Conservation (phyloP, 805 yeast species). For the Saccharomycopsis javanensis region DNA sequence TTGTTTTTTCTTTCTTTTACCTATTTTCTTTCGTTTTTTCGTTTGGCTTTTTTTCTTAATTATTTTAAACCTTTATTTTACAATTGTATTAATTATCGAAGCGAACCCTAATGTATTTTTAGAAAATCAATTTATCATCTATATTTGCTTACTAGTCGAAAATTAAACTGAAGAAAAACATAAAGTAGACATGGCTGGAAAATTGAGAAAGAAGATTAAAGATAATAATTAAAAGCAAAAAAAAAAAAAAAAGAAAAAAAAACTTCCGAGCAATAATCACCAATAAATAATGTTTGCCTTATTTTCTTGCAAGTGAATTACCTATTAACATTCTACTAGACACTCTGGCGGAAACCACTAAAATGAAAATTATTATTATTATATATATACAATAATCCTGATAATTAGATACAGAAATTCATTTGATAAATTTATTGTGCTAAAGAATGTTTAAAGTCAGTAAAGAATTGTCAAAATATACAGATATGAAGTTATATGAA, state of each 20-base stretch:
- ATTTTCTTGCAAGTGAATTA: not conserved
- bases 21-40: not conserved
- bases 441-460: no score
- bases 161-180: no score
- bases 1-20: not conserved
- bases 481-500: not conserved
- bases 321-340: not conserved
- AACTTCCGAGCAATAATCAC: not conserved
- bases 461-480: no score
- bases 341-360: not conserved
- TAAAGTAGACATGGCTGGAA: not conserved
- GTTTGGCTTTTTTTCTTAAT: not conserved
- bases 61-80: not conserved
- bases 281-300: no score
- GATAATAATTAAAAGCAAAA: no score
- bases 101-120: not conserved
- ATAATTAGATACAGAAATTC: no score
- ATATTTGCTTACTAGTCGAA: no score
- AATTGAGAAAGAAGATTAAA: not conserved
- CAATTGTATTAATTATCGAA: no score
- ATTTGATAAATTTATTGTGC: no score
- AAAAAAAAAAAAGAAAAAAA: not conserved
- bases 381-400: no score
- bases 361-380: no score
- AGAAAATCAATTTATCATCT: no score